Evolutionary conservation across 345 rosid species (phyloP), one percentile per base, ranked within the genome.

Genomic region (Brassica nigra): DNA sequence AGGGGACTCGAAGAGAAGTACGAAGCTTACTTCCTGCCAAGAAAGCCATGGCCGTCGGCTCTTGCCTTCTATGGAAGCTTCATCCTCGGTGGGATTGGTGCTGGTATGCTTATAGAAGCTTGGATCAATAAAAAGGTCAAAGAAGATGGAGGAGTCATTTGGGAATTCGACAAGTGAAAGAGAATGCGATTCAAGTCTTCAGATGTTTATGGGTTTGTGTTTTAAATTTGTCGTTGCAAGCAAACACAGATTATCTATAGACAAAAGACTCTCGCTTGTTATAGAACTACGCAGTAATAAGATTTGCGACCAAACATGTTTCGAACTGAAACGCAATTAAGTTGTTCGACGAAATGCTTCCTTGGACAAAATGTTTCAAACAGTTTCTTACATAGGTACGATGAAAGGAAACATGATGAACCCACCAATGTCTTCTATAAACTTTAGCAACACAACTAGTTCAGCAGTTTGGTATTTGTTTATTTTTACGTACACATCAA

Each of bases 121-220:
- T 93, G 99, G 99, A 91, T 95, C 78, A 87, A 91, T 85, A 89
- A 85, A 83, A 91, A 90, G 86, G 87, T 91, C 68, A 87, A 89
- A 91, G 42, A 82, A 73, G 84, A 82, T 39, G 84, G 84, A 18
- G 81, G 81, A 5, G 82, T 82, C 54, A 14, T 82, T 61, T 82
- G 84, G 84, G 84, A 82, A 62, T 73, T 77, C 68, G 82, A 78
- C 42, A 77, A 82, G 42, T 82, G 44, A 80, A 27, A 11, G 57
- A 28, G 30, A 62, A 30, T 55, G 74, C 44, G 9, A 57, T 71
- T 59, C 23, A 44, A n/a, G 8, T 49, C 54, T 49, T 49, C 57
- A n/a, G 8, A 49, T 49, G 57, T 49, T 49, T 42, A 14, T 52
- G 57, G 18, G 54, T 15, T 52, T 4, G 7, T n/a, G 16, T 52